These are phyloP conservation scores for Omphalea diandra DNA, from an alignment of 441 rosid genomes.

Conservation along the genomic window DNA sequence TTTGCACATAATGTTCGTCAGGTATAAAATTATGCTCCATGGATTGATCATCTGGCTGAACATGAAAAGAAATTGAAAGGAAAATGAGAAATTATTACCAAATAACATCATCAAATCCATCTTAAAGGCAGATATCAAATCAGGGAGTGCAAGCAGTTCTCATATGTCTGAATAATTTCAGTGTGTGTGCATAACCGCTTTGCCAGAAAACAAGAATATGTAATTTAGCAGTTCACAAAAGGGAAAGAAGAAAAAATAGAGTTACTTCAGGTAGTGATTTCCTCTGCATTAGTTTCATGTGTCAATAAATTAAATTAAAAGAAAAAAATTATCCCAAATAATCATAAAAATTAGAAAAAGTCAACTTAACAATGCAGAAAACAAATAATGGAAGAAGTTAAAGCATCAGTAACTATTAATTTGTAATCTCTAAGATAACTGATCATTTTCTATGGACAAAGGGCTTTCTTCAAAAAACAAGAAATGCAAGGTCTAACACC, in stretches of 20 bases:
- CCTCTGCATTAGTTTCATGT: conserved; percentile 52
- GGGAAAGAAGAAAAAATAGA: neutral
- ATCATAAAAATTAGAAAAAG: neutral
- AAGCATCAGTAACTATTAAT: neutral
- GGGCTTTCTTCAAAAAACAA: conserved; percentile 6
- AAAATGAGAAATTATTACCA: conserved; percentile 13
- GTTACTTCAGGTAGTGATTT: conserved; percentile 84
- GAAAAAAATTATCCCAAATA: conserved; percentile 1
- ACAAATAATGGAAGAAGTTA: neutral
- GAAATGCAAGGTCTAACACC: neutral
- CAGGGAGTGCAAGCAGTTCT: neutral
- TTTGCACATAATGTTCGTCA: conserved; percentile 97
- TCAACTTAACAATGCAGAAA: neutral
- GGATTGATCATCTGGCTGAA: conserved; percentile 73
- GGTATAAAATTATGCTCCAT: conserved; percentile 97
- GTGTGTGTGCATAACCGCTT: neutral
- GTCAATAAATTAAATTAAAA: conserved; percentile 8
- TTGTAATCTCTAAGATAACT: neutral
- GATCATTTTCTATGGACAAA: neutral
- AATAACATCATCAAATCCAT: conserved; percentile 14
- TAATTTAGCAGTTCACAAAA: neutral
- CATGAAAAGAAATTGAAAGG: conserved; percentile 9
- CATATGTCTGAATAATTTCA: neutral
- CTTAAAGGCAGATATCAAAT: conserved; percentile 15
- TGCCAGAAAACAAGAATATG: neutral